phyloP scores from a whole-genome alignment of 495 filamentous ascomycete genomes.

The Penicillium robsamsonii region DNA sequence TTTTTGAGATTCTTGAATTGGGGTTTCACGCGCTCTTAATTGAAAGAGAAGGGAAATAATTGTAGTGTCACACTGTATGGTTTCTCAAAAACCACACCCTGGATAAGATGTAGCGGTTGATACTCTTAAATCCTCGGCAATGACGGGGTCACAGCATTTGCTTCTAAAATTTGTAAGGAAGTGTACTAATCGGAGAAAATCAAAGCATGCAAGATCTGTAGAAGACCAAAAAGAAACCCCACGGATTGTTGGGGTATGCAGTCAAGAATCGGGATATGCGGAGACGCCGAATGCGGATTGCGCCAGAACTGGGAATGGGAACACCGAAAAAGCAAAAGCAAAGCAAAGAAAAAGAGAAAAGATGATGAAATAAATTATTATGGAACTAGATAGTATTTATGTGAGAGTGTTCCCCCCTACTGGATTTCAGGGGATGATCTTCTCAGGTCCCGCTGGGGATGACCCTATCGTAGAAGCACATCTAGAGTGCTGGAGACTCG shows the following conservation, averaged over 20 bases:
- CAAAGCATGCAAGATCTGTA: slow-evolving; percentile 4
- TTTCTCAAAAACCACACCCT: not conserved
- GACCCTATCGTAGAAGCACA: not conserved
- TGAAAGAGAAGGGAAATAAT: not conserved
- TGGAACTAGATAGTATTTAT: slow-evolving; percentile 9
- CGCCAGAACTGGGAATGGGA: slow-evolving; percentile 14
- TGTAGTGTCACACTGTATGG: not conserved
- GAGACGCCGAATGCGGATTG: slow-evolving; percentile 29
- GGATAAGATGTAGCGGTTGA: slow-evolving; percentile 8
- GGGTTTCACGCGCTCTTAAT: not conserved
- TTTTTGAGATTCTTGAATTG: slow-evolving; percentile 1
- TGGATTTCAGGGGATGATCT: slow-evolving; percentile 8
- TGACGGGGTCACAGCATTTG: slow-evolving; percentile 18
- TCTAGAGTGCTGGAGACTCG: slow-evolving; percentile 1
- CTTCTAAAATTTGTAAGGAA: slow-evolving; percentile 7
- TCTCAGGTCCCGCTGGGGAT: not conserved
- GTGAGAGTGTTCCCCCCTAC: not conserved
- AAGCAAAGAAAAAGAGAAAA: slow-evolving; percentile 1
- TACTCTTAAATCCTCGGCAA: slow-evolving; percentile 5
- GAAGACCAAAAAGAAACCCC: not conserved
- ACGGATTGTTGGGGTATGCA: slow-evolving; percentile 19
- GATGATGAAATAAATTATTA: not conserved
- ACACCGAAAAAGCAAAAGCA: slow-evolving; percentile 13
- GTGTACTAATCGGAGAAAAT: not conserved
- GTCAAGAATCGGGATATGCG: slow-evolving; percentile 23